Conservation (phyloP, 1,139 yeast species). For the Yamadazyma siamensis region DNA sequence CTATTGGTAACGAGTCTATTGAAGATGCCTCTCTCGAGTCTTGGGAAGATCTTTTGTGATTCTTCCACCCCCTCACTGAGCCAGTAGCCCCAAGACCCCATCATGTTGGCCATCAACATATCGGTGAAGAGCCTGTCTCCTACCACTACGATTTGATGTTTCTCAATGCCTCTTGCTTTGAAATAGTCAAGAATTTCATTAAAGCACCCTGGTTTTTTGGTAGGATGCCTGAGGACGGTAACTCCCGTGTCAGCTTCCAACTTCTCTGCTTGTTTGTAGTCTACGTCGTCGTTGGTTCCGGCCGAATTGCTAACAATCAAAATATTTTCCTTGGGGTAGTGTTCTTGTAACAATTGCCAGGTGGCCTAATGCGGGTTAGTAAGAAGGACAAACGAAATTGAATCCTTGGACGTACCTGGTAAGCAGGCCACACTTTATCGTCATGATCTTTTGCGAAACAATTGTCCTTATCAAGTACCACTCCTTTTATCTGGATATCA, state of each 20-base stretch:
- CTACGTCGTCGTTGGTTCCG: constrained; percentile 75
- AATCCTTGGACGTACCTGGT: constrained; percentile 26
- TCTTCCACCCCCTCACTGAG: constrained; percentile 68
- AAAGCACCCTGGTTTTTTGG: constrained; percentile 89
- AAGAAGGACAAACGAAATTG: too few species aligned
- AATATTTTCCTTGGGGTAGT: constrained; percentile 64
- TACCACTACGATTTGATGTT: constrained; percentile 71
- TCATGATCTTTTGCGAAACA: constrained; percentile 88
- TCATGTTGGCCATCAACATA: constrained; percentile 87
- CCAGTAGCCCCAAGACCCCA: constrained; percentile 91
- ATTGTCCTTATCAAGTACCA: constrained; percentile 91
- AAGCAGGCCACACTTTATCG: constrained; percentile 72
- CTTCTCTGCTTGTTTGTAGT: constrained; percentile 57
- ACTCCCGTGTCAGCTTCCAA: constrained; percentile 72
- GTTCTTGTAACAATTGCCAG: constrained; percentile 53
- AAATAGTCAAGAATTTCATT: constrained; percentile 66
- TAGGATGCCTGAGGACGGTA: constrained; percentile 69
- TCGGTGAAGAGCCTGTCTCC: constrained; percentile 94
- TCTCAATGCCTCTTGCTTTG: constrained; percentile 37
- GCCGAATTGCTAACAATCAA: constrained; percentile 91
- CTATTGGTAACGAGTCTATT: constrained; percentile 22
- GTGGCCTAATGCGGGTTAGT: constrained; percentile 27
- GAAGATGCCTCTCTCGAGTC: constrained; percentile 49
- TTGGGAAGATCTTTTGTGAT: constrained; percentile 48
- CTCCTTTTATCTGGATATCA: constrained; percentile 54